Conservation (phyloP, 805 yeast genomes). For the Lachancea sp. region DNA sequence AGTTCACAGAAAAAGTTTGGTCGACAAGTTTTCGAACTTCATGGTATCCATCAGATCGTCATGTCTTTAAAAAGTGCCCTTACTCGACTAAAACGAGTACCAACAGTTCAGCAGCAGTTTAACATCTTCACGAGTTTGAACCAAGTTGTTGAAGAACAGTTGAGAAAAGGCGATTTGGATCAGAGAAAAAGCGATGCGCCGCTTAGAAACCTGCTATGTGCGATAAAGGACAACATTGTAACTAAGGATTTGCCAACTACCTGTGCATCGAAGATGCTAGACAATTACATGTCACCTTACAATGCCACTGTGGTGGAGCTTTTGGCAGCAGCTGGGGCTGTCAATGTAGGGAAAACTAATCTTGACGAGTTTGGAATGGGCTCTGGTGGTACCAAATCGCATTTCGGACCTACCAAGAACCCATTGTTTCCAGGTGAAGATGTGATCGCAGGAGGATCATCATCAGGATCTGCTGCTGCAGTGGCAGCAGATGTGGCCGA, state of each 20-base stretch:
- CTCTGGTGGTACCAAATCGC: conserved; percentile 51
- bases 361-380: conserved; percentile 99
- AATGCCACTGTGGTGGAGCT: conserved; percentile 65
- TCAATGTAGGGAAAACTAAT: conserved; percentile 73
- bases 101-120: conserved; percentile 25
- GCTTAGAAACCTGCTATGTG: conserved; percentile 35
- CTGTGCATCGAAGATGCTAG: conserved; percentile 64
- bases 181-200: conserved; percentile 7
- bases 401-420: conserved; percentile 53
- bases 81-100: conserved; percentile 11
- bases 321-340: conserved; percentile 47
- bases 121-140: conserved; percentile 41
- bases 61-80: conserved; percentile 15
- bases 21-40: neutral
- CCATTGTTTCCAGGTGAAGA: conserved; percentile 37
- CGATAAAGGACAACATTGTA: conserved; percentile 76
- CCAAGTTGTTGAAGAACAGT: conserved; percentile 12
- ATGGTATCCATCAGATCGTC: neutral
- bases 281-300: conserved; percentile 63
- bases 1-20: too few species aligned
- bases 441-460: conserved; percentile 78
- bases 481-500: conserved; percentile 62
- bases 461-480: conserved; percentile 94
- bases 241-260: conserved; percentile 65
- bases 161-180: conserved; percentile 6